These are phyloP conservation scores for Monosporozyma aquatica DNA, from an alignment of 805 yeast genomes.

Conservation along the genomic window DNA sequence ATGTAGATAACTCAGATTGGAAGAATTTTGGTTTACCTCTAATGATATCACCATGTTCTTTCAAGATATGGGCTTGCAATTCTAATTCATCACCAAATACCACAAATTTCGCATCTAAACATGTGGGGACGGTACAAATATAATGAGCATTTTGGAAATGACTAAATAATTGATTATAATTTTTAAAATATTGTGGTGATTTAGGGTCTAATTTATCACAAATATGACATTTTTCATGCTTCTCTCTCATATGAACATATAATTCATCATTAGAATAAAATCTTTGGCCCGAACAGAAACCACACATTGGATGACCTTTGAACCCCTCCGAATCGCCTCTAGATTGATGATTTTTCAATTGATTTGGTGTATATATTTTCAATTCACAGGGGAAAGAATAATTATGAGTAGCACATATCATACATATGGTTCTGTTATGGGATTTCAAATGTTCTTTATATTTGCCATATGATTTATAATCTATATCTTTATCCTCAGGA, in stretches of 20 bases:
- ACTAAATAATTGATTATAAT: slow-evolving; percentile 62
- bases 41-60: slow-evolving; percentile 49
- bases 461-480: slow-evolving; percentile 43
- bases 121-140: slow-evolving; percentile 64
- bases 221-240: slow-evolving; percentile 82
- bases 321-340: slow-evolving; percentile 57
- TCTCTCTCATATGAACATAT: slow-evolving; percentile 67
- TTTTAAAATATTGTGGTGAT: slow-evolving; percentile 63
- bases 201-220: slow-evolving; percentile 64
- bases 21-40: slow-evolving; percentile 32
- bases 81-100: slow-evolving; percentile 85
- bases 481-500: slow-evolving; percentile 17
- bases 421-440: slow-evolving; percentile 64
- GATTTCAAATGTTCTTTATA: slow-evolving; percentile 55
- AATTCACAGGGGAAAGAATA: slow-evolving; percentile 71
- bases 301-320: slow-evolving; percentile 82
- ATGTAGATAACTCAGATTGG: slow-evolving; percentile 58
- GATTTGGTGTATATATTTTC: slow-evolving; percentile 48
- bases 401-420: slow-evolving; percentile 68
- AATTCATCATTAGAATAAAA: slow-evolving; percentile 88
- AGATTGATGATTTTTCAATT: slow-evolving; percentile 58
- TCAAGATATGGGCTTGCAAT: slow-evolving; percentile 76
- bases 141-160: slow-evolving; percentile 73
- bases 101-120: slow-evolving; percentile 84
- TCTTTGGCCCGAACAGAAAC: slow-evolving; percentile 61